Conservation (phyloP, 768 basidiomycete genomes). For the Mycena haematopus region DNA sequence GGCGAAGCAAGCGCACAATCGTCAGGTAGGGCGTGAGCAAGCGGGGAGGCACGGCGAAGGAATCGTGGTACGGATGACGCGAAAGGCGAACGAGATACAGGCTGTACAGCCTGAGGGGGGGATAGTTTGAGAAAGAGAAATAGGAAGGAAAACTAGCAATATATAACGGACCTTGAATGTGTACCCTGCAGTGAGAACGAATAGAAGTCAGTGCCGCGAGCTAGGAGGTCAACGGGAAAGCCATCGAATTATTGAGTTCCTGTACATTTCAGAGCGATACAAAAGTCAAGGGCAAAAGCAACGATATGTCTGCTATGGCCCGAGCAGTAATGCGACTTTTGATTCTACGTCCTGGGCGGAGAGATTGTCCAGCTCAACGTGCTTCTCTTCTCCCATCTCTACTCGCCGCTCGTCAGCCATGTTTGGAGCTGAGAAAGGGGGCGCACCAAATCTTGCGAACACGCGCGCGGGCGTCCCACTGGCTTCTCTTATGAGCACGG, state of each 20-base stretch:
- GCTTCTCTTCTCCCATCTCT: slow-evolving; percentile 85
- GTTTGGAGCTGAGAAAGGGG: slow-evolving; percentile 20
- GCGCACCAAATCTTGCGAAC: slow-evolving; percentile 87
- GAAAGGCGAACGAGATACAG: slow-evolving; percentile 29
- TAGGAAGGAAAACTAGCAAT: neutral
- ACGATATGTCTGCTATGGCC: slow-evolving; percentile 39
- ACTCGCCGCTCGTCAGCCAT: slow-evolving; percentile 19
- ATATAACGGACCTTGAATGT: slow-evolving; percentile 1
- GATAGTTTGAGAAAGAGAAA: slow-evolving; percentile 17
- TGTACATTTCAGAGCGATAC: slow-evolving; percentile 28
- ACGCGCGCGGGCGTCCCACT: slow-evolving; percentile 79
- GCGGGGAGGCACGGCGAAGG: slow-evolving; percentile 42
- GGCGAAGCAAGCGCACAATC: slow-evolving; percentile 41
- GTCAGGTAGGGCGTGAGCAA: slow-evolving; percentile 37
- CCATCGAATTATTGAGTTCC: slow-evolving; percentile 27
- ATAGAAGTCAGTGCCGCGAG: neutral
- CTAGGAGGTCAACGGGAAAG: slow-evolving; percentile 12
- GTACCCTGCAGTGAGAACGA: neutral
- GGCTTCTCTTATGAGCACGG: slow-evolving; percentile 82
- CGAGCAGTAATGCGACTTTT: slow-evolving; percentile 70
- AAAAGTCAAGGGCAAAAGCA: slow-evolving; percentile 22
- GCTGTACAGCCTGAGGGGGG: slow-evolving; percentile 30
- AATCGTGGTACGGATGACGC: slow-evolving; percentile 25
- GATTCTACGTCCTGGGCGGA: slow-evolving; percentile 73
- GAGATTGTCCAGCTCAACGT: slow-evolving; percentile 81